Conservation (phyloP, 1,139 yeast species). For the Diutina catenulata region DNA sequence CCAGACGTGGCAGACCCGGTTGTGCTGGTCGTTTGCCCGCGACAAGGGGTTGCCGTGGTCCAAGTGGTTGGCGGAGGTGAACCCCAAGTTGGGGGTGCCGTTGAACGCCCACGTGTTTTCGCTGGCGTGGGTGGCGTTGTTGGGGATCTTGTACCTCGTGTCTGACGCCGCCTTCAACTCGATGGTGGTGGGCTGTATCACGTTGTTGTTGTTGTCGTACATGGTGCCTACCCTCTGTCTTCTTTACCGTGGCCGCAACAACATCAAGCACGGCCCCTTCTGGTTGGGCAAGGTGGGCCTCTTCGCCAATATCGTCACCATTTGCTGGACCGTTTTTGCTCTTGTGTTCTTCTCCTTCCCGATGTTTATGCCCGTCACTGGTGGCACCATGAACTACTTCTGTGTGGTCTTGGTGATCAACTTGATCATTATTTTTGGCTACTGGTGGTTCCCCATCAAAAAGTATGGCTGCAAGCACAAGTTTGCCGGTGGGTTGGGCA, state of each 20-base stretch:
- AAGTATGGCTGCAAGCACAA: conserved; percentile 26
- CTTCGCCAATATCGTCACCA: conserved; percentile 40
- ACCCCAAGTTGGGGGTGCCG: conserved; percentile 36
- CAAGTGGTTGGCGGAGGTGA: conserved; percentile 32
- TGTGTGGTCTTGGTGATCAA: conserved; percentile 52
- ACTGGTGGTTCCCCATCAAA: conserved; percentile 44
- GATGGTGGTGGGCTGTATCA: conserved; percentile 43
- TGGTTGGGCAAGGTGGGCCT: conserved; percentile 57
- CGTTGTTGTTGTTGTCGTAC: conserved; percentile 38
- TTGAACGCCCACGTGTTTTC: conserved; percentile 44
- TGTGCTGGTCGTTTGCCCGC: conserved; percentile 70
- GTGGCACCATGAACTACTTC: conserved; percentile 58
- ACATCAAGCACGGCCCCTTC: conserved; percentile 57
- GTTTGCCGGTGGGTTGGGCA: conserved; percentile 30
- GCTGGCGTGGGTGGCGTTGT: conserved; percentile 30
- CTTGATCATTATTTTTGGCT: conserved; percentile 37
- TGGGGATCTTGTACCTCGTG: conserved; percentile 42
- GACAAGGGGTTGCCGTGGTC: conserved; percentile 36
- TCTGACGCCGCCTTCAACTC: conserved; percentile 47
- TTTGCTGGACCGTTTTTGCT: conserved; percentile 50
- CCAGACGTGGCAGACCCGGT: conserved; percentile 68
- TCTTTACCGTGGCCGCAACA: conserved; percentile 44
- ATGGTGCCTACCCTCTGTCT: conserved; percentile 41
- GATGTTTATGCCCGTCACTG: conserved; percentile 48
- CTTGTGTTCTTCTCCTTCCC: conserved; percentile 61